Conservation (phyloP, 768 basidiomycete genomes). For the Rhizopogon rudus region DNA sequence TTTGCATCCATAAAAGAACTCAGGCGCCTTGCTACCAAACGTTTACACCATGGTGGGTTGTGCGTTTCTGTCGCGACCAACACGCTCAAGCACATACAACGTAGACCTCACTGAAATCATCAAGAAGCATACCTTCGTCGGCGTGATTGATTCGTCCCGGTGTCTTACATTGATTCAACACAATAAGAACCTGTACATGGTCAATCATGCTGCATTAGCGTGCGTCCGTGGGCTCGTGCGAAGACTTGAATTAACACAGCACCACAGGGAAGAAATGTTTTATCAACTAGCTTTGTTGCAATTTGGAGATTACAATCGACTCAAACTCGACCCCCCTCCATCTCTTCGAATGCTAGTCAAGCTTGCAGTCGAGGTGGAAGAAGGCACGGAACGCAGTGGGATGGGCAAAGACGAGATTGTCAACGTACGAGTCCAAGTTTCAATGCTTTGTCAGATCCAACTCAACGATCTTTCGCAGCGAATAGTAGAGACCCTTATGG, state of each 20-base stretch:
- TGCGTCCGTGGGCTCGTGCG: conserved; percentile 35
- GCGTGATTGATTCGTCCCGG: conserved; percentile 73
- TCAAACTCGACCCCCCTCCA: conserved; percentile 83
- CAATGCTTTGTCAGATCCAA: not conserved
- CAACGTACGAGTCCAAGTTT: conserved; percentile 44
- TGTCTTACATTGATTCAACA: conserved; percentile 84
- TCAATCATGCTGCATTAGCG: conserved; percentile 84
- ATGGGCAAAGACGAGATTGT: conserved; percentile 61
- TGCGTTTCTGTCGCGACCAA: not conserved
- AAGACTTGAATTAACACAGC: not conserved
- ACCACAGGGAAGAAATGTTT: conserved; percentile 81
- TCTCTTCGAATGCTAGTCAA: conserved; percentile 62
- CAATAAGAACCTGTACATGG: conserved; percentile 82
- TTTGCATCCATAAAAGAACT: conserved; percentile 71
- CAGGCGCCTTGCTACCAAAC: conserved; percentile 52
- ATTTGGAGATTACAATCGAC: conserved; percentile 74
- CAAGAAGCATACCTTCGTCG: conserved; percentile 86
- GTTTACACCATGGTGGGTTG: conserved; percentile 63
- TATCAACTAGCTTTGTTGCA: conserved; percentile 91
- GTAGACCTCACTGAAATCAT: conserved; percentile 81
- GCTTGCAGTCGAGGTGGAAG: conserved; percentile 73
- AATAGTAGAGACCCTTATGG: conserved; percentile 56
- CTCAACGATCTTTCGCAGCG: conserved; percentile 34
- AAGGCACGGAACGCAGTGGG: conserved; percentile 42
- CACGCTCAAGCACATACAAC: not conserved